A percentile compares a stretch with the other conserved stretches of the same genome.
Conservation (phyloP, 768 basidiomycete genomes). For the Leccinum imitatum region DNA sequence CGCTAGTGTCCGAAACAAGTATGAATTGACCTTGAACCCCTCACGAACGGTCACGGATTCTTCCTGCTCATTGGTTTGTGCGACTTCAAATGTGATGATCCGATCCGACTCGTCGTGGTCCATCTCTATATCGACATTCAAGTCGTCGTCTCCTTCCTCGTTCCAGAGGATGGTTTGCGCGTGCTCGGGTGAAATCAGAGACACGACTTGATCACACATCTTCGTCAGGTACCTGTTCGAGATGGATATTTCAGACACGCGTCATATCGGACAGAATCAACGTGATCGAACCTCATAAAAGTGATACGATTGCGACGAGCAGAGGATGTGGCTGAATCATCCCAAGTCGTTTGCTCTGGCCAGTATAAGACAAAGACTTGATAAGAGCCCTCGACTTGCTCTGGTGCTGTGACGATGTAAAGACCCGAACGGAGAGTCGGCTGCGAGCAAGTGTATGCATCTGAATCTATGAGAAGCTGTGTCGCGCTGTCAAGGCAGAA, state of each 20-base stretch:
- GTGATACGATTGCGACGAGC: constrained; percentile 54
- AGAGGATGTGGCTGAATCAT: constrained; percentile 44
- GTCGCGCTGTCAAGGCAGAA: constrained; percentile 1
- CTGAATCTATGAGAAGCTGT: constrained; percentile 17
- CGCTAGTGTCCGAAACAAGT: not conserved
- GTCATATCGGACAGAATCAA: not conserved
- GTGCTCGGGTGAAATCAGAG: constrained; percentile 50
- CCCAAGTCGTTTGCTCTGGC: constrained; percentile 47
- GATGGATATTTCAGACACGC: not conserved
- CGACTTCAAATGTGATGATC: constrained; percentile 53
- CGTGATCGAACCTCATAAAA: constrained; percentile 52
- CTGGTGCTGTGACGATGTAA: constrained; percentile 16
- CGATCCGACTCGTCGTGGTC: constrained; percentile 46
- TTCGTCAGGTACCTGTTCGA: constrained; percentile 54
- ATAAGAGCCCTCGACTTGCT: constrained; percentile 5
- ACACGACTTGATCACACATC: constrained; percentile 54
- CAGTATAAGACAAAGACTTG: constrained; percentile 45
- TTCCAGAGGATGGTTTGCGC: constrained; percentile 45
- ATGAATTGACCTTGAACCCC: constrained; percentile 45
- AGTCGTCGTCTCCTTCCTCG: constrained; percentile 15
- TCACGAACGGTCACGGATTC: constrained; percentile 43
- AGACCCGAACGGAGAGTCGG: constrained; percentile 24
- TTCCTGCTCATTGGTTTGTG: constrained; percentile 54
- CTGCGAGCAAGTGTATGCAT: constrained; percentile 1
- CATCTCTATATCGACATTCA: constrained; percentile 20